phyloP scores from a whole-genome alignment of 2,329 filamentous ascomycete species.

The Teratosphaeria pseudoeucalypti region DNA sequence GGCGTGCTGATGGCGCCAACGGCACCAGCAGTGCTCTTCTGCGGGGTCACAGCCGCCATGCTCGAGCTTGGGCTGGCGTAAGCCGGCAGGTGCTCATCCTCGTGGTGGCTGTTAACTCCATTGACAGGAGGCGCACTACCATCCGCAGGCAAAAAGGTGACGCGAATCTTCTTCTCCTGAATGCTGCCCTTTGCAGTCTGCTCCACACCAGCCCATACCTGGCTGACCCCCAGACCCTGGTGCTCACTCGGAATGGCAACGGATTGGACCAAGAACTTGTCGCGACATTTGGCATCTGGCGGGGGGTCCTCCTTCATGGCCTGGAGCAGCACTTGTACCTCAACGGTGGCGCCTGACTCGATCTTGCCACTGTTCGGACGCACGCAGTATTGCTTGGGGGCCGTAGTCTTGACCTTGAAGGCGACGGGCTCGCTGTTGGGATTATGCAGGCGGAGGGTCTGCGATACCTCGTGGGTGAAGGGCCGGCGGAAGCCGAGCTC shows the following conservation, averaged over 20 bases:
- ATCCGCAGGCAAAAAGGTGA: slow-evolving; percentile 65
- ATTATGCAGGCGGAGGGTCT: slow-evolving; percentile 50
- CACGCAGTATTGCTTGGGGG: slow-evolving; percentile 97
- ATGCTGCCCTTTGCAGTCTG: slow-evolving; percentile 65
- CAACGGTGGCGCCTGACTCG: slow-evolving; percentile 78
- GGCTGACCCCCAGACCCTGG: slow-evolving; percentile 68
- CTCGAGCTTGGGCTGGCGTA: slow-evolving; percentile 46
- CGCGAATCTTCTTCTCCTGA: slow-evolving; percentile 91
- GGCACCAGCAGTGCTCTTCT: slow-evolving; percentile 13
- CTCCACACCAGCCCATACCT: slow-evolving; percentile 70
- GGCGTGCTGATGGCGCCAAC: slow-evolving; percentile 23
- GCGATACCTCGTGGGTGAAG: slow-evolving; percentile 54
- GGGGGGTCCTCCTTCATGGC: slow-evolving; percentile 95
- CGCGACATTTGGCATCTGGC: slow-evolving; percentile 76
- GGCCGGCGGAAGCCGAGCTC: slow-evolving; percentile 87
- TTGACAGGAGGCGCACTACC: slow-evolving; percentile 25
- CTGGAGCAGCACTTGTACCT: slow-evolving; percentile 94
- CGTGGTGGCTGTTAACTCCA: slow-evolving; percentile 16
- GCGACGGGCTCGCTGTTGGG: slow-evolving; percentile 48
- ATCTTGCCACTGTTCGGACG: slow-evolving; percentile 94
- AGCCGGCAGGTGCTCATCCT: slow-evolving; percentile 37
- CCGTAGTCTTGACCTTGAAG: slow-evolving; percentile 92
- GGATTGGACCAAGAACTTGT: slow-evolving; percentile 96
- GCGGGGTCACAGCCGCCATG: slow-evolving; percentile 38
- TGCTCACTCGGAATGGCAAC: slow-evolving; percentile 73